These are phyloP conservation scores for Aureobasidium sp. DNA, from an alignment of 2,329 filamentous ascomycete genomes.

Conservation along the genomic window DNA sequence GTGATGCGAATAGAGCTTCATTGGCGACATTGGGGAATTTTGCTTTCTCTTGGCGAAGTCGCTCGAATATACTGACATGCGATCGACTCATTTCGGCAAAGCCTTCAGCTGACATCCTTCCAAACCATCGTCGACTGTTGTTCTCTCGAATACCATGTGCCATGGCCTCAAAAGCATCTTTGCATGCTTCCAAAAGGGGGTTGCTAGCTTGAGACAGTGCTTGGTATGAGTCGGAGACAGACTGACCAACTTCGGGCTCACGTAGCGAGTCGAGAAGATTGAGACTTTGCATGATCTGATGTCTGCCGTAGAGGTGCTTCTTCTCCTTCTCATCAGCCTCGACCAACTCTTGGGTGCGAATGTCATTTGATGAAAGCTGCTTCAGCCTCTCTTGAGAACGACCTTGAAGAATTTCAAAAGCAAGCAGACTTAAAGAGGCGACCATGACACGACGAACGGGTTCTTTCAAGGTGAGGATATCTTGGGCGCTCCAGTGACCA, in stretches of 20 bases:
- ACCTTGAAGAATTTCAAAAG: conserved; percentile 8
- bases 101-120: conserved; percentile 5
- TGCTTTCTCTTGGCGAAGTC: background rate
- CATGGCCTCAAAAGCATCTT: background rate
- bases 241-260: conserved; percentile 1
- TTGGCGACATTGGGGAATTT: conserved; percentile 9
- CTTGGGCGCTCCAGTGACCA: conserved; percentile 40
- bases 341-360: background rate
- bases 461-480: conserved; percentile 35
- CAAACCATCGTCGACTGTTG: conserved; percentile 16
- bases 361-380: background rate
- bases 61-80: conserved; percentile 7
- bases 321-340: background rate
- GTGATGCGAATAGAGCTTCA: conserved; percentile 10
- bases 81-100: conserved; percentile 3
- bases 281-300: conserved; percentile 16
- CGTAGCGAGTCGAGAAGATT: conserved; percentile 3
- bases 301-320: conserved; percentile 1
- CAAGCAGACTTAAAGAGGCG: conserved; percentile 12
- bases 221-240: conserved; percentile 8
- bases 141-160: conserved; percentile 14
- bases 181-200: conserved; percentile 5
- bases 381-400: conserved; percentile 3
- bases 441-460: conserved; percentile 33
- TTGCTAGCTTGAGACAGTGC: conserved; percentile 11